Evolutionary conservation across 1,284 basidiomycete genomes (phyloP).

Genomic region (Austropuccinia psidii): DNA sequence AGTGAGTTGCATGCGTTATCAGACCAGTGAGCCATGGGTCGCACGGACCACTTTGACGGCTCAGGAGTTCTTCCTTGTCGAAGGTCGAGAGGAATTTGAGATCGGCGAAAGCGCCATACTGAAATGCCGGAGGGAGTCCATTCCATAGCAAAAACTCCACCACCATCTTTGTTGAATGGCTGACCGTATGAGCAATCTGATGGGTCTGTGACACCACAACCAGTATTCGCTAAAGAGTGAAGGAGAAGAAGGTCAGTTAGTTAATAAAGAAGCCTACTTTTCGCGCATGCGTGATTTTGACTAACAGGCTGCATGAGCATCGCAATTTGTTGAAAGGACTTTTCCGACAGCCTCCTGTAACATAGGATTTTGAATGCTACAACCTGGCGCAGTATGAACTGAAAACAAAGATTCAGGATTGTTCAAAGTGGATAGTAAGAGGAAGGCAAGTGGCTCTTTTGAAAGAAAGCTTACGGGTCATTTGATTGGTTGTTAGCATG

Average conservation of each 20-base stretch:
- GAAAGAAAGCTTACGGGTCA: slow-evolving; percentile 51
- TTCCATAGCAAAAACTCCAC: slow-evolving; percentile 67
- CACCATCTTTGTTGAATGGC: slow-evolving; percentile 61
- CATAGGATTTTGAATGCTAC: slow-evolving; percentile 53
- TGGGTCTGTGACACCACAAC: slow-evolving; percentile 60
- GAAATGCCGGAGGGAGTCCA: slow-evolving; percentile 63
- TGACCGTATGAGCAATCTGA: slow-evolving; percentile 59
- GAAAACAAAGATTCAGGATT: neutral
- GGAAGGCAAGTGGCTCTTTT: neutral
- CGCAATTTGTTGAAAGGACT: slow-evolving; percentile 12
- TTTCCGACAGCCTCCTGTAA: slow-evolving; percentile 45
- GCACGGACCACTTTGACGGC: slow-evolving; percentile 61
- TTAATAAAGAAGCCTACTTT: neutral
- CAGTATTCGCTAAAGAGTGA: slow-evolving; percentile 53
- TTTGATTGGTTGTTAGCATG: slow-evolving; percentile 54
- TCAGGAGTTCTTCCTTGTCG: slow-evolving; percentile 53
- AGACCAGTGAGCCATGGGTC: slow-evolving; percentile 61
- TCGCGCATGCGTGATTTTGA: slow-evolving; percentile 15
- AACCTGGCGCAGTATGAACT: slow-evolving; percentile 60
- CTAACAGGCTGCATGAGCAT: slow-evolving; percentile 18
- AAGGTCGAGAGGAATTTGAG: slow-evolving; percentile 61
- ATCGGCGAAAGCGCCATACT: slow-evolving; percentile 54
- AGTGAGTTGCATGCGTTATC: slow-evolving; percentile 58
- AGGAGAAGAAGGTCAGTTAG: neutral
- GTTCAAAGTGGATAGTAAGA: neutral